phyloP scores from a whole-genome alignment of 2,329 filamentous ascomycete species.

The Aspergillus tubingensis region DNA sequence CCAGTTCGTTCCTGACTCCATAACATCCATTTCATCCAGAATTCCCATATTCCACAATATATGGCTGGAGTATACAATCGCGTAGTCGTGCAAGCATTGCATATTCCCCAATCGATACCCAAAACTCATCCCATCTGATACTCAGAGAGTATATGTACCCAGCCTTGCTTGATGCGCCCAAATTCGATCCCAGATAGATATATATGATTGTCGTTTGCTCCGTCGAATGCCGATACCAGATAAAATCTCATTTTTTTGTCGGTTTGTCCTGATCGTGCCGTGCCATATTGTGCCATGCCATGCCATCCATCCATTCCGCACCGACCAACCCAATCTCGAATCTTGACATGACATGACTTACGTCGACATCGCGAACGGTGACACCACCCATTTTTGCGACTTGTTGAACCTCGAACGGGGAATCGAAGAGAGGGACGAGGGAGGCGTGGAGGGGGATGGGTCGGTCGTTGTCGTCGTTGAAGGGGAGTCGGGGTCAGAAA shows the following conservation, averaged over 20 bases:
- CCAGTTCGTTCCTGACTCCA: no score
- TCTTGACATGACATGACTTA: slow-evolving; percentile 41
- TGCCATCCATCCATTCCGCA: slow-evolving; percentile 8
- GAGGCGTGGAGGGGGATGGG: slow-evolving; percentile 23
- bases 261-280: not conserved
- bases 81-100: no score
- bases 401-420: slow-evolving; percentile 31
- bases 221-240: no score
- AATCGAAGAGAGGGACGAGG: slow-evolving; percentile 36
- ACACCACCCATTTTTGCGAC: slow-evolving; percentile 67
- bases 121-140: no score
- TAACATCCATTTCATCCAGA: no score
- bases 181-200: no score
- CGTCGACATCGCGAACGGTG: slow-evolving; percentile 67
- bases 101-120: no score
- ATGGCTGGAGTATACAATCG: no score
- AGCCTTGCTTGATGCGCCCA: no score
- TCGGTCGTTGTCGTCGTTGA: slow-evolving; percentile 44
- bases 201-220: no score
- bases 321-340: not conserved
- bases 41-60: no score
- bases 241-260: not conserved
- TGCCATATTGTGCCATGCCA: slow-evolving; percentile 5
- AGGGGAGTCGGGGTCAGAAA: slow-evolving; percentile 35
- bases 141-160: no score